Evolutionary conservation across 371 early-diverging fungal genomes (phyloP).

Genomic region (Circinella umbellata): DNA sequence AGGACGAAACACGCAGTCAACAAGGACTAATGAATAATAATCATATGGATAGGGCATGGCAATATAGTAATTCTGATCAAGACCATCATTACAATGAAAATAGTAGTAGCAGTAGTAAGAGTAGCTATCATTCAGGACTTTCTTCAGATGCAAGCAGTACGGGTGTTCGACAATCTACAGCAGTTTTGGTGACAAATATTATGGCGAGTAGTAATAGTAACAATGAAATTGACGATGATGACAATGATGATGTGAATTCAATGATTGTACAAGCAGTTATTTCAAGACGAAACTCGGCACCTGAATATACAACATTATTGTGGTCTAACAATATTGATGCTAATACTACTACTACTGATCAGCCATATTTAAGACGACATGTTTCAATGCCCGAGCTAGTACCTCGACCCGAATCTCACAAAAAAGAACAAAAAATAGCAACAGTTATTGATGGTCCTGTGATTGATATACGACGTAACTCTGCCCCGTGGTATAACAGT

Average conservation of each 20-base stretch:
- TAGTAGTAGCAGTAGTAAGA: background rate
- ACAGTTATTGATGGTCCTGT: background rate
- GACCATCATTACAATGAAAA: background rate
- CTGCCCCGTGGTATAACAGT: slow-evolving; percentile 3
- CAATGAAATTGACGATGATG: background rate
- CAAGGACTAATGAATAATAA: slow-evolving; percentile 7
- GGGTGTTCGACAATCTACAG: background rate
- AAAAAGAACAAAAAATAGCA: background rate
- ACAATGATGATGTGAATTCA: slow-evolving; percentile 3
- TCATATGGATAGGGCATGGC: slow-evolving; percentile 8
- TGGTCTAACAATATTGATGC: background rate
- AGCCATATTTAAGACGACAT: background rate
- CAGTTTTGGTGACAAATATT: background rate
- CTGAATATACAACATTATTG: background rate
- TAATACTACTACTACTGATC: background rate
- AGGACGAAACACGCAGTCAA: background rate
- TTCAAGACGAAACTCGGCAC: background rate
- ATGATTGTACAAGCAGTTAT: slow-evolving; percentile 2
- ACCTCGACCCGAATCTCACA: background rate
- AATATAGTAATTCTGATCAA: background rate
- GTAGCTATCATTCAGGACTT: background rate
- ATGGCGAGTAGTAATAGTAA: background rate
- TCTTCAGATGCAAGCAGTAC: background rate
- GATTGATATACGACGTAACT: background rate
- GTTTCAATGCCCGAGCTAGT: background rate